Evolutionary conservation across 2,329 filamentous ascomycete species (phyloP), one percentile per base, ranked within the genome.

Genomic region (Kalaharituber pfeilii): DNA sequence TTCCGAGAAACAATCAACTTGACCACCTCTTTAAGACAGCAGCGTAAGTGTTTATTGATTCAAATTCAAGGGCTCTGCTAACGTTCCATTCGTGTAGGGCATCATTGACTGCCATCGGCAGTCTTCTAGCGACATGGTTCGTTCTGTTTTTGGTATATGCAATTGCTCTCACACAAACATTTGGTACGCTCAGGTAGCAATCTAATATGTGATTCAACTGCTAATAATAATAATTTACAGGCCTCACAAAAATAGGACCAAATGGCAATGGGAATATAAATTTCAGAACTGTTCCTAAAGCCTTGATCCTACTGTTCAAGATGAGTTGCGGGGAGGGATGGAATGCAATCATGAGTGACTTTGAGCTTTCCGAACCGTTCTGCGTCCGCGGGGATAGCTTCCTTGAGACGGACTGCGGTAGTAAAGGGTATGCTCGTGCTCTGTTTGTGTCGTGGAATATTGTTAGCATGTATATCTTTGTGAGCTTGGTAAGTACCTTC

Each of bases 381-480:
- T 98, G 91, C 69, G 86, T 88, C 1, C 74, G 81, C 20, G 75
- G 75, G 30, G 65, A 71, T 1, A 75, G 75, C 36, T 95, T 94
- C 68, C 89, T 87, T 64, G 72, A 84, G 42, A 91, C 86, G 63
- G 93, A 98, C 69, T 98, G 91, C 65, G 91, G 91, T 56, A 94
- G 89, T 69, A 77, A 80, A 51, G 77, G 80, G 36, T 98, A 91
- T 87, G 87, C 91, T 6, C 77, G 87, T 51, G 79, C 81, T 29
- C 73, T 98, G 8, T 98, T 98, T 71, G 87, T 96, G 55, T 79
- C 83, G 3, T 98, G 91, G 91, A 98, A 98, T 72, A 89, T 98
- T 64, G 77, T 98, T 69, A 96, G 89, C 83, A 98, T 98, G 91
- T 98, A 98, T 70, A 94, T 98, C 65, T 98, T 98, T 65, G 89